phyloP scores from a whole-genome alignment of 768 basidiomycete genomes.

The Gloeopeniophorella convolvens region DNA sequence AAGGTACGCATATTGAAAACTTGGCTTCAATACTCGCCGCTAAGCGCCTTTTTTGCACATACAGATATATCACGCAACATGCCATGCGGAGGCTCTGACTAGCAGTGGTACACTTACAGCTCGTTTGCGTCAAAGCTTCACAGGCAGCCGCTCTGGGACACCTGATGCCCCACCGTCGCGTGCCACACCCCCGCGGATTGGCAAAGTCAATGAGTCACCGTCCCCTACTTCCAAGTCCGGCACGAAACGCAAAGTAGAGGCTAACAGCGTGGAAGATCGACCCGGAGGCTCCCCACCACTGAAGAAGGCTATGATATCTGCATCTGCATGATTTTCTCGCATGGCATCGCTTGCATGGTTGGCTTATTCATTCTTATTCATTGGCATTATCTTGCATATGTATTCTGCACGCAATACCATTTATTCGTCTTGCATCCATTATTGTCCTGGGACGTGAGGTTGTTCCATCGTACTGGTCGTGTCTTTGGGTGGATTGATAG shows the following conservation, averaged over 20 bases:
- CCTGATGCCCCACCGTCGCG: conserved; percentile 48
- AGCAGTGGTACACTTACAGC: conserved; percentile 54
- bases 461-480: too few species aligned
- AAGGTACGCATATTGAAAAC: conserved; percentile 44
- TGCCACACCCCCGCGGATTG: conserved; percentile 33
- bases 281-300: conserved; percentile 50
- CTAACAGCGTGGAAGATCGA: conserved; percentile 30
- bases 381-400: conserved; percentile 17
- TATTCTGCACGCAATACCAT: conserved; percentile 20
- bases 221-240: conserved; percentile 50
- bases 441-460: too few species aligned
- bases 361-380: conserved; percentile 12
- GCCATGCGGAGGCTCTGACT: conserved; percentile 70
- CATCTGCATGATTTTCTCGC: conserved; percentile 19
- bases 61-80: conserved; percentile 92
- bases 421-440: too few species aligned
- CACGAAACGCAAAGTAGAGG: conserved; percentile 72
- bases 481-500: too few species aligned
- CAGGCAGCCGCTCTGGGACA: conserved; percentile 67
- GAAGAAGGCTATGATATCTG: conserved; percentile 57
- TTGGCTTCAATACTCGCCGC: neutral
- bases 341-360: conserved; percentile 2
- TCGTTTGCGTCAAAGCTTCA: conserved; percentile 54
- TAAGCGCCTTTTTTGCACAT: neutral
- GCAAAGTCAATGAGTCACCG: conserved; percentile 32